Evolutionary conservation across 1,284 basidiomycete genomes (phyloP).

Genomic region (Tylopilus microsporus): DNA sequence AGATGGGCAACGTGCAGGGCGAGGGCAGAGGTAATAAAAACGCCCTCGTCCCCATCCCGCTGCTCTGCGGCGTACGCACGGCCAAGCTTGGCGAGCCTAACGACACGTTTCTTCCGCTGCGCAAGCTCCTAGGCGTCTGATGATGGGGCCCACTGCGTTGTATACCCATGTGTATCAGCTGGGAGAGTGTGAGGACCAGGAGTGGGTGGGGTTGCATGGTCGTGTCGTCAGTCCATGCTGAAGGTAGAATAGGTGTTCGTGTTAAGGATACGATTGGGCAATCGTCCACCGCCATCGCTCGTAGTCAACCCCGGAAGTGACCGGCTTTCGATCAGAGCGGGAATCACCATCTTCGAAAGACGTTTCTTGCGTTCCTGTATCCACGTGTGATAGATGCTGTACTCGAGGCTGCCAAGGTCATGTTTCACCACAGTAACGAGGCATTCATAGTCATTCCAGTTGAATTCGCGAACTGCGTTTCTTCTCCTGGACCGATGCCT

Average conservation of each 20-base stretch:
- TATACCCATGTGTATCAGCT: too few species aligned
- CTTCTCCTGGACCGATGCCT: conserved; percentile 95
- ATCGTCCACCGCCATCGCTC: conserved; percentile 84
- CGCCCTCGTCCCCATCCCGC: too few species aligned
- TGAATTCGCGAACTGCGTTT: conserved; percentile 87
- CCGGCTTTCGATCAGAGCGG: conserved; percentile 96
- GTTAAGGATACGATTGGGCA: conserved; percentile 92
- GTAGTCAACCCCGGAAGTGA: conserved; percentile 97
- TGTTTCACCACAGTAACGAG: conserved; percentile 98
- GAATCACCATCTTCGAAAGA: conserved; percentile 97
- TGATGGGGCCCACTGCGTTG: too few species aligned
- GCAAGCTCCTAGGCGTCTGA: neutral
- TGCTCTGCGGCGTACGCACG: conserved; percentile 10
- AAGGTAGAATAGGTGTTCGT: conserved; percentile 83
- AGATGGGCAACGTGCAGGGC: conserved; percentile 15
- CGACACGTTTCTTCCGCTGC: neutral
- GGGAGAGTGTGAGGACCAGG: too few species aligned
- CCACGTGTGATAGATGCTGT: conserved; percentile 99
- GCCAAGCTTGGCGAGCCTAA: conserved; percentile 14
- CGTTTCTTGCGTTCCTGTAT: conserved; percentile 99
- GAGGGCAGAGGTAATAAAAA: conserved; percentile 8
- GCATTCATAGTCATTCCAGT: conserved; percentile 97
- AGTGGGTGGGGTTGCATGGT: too few species aligned
- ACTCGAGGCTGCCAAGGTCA: conserved; percentile 96
- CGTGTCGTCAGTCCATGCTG: conserved; percentile 72